Base-by-base conservation (phyloP, 768 basidiomycete species). In the Trametes sanguinea region DNA sequence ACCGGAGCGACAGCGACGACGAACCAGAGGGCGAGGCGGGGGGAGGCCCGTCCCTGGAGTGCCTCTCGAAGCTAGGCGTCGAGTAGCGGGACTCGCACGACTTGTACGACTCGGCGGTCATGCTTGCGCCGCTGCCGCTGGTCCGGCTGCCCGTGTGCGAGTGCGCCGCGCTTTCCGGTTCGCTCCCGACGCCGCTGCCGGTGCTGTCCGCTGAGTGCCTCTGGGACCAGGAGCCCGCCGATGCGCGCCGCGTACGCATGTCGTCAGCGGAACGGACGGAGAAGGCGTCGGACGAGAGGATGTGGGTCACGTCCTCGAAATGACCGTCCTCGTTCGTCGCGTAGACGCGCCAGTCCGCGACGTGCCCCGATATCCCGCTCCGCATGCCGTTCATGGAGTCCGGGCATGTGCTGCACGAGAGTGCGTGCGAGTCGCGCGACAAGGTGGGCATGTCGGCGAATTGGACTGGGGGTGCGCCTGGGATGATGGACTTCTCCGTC, bases 21-120 rank as follows among this genome's bases (percentile, higher is more conserved):
- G 57, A 17, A 17, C 33, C 40, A 2, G 48, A 40, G 27, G 48
- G 30, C 8, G 48, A 51, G 9, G 32, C 40, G n/a, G 47, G 30
- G 16, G 29, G 57, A 11, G 51, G 60, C 6, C 51, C 51, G n/a
- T 63, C 53, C 32, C 52, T 57, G 40, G 57, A 44, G 51, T 52
- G 42, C 27, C 46, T 53, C 22, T 55, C 52, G 56, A 62, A 52
- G 61, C 68, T 69, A 4, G 66, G 68, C 2, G 48, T 61, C 37
- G 68, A 69, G 67, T 72, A 72, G 29, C 66, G 62, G 57, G 69
- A 71, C 58, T 70, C 69, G 62, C 71, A 70, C 17, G 71, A 68
- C 35, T 65, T 60, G 64, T 68, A 71, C 44, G 69, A 71, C 59
- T 68, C 65, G 30, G 68, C 71, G 37, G 64, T 67, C 56, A 70